Conservation (phyloP, 495 filamentous ascomycete species). For the Penicillium bovifimosum region DNA sequence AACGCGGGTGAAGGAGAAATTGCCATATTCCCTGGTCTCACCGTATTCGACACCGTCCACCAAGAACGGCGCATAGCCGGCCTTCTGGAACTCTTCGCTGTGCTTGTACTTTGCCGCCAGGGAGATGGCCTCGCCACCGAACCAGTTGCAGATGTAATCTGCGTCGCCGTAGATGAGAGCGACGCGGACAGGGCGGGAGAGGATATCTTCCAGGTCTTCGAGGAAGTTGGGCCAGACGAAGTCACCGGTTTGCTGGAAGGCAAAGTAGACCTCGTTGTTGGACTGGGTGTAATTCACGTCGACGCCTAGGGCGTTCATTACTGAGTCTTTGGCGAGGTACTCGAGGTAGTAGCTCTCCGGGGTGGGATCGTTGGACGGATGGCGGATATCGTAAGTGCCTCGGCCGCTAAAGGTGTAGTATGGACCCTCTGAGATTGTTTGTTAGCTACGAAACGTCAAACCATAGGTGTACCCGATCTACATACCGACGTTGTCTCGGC, state of each 20-base stretch:
- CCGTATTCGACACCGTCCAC: slow-evolving; percentile 39
- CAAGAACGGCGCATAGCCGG: slow-evolving; percentile 44
- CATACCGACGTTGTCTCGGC: slow-evolving; percentile 38
- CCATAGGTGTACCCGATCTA: slow-evolving; percentile 9
- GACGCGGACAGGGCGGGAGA: slow-evolving; percentile 54
- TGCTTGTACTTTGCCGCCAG: slow-evolving; percentile 36
- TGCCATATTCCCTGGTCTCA: slow-evolving; percentile 51
- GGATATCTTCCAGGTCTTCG: slow-evolving; percentile 47
- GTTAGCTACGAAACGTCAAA: slow-evolving; percentile 3
- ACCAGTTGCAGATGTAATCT: slow-evolving; percentile 53
- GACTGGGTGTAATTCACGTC: slow-evolving; percentile 60
- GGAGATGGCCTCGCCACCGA: slow-evolving; percentile 38
- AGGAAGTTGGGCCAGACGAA: slow-evolving; percentile 47
- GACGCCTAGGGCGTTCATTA: slow-evolving; percentile 58
- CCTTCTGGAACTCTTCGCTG: slow-evolving; percentile 33
- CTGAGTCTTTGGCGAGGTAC: slow-evolving; percentile 54
- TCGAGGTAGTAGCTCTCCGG: slow-evolving; percentile 54
- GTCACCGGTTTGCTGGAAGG: slow-evolving; percentile 49
- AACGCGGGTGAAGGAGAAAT: slow-evolving; percentile 53
- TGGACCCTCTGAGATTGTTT: slow-evolving; percentile 25
- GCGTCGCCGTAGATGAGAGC: slow-evolving; percentile 62
- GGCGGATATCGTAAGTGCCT: slow-evolving; percentile 59
- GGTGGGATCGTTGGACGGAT: slow-evolving; percentile 50
- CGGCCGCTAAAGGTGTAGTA: slow-evolving; percentile 34
- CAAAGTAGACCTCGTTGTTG: slow-evolving; percentile 43